Percentiles rank a stretch among this genome's conserved stretches.
Evolutionary conservation across 148 eudicot species (phyloP).

Genomic region (Camellia sinensis): DNA sequence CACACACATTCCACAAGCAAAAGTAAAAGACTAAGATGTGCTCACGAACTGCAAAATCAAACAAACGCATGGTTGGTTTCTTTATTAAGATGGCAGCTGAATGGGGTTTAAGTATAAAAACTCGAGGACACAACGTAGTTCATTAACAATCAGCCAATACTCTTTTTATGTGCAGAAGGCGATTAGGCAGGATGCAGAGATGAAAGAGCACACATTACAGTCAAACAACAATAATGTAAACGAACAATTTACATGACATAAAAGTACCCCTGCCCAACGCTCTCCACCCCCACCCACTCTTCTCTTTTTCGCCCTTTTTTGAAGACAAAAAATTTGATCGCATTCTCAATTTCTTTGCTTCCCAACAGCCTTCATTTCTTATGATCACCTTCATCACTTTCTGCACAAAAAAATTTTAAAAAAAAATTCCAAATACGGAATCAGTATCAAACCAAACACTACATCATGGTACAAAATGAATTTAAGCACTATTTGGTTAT

Average conservation of each 20-base stretch:
- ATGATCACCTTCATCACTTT: background rate
- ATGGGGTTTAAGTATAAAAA: background rate
- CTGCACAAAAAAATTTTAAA: background rate
- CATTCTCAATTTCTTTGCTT: constrained; percentile 6
- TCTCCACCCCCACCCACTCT: background rate
- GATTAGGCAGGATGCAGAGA: background rate
- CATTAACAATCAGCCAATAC: too few species aligned
- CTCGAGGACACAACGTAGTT: background rate
- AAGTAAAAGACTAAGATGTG: background rate
- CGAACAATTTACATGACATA: background rate
- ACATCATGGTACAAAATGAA: background rate
- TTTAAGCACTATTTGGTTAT: background rate
- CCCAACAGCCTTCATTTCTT: background rate
- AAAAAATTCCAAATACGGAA: background rate
- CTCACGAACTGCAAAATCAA: background rate
- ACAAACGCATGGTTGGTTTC: background rate
- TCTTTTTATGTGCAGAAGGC: background rate
- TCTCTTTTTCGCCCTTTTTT: background rate
- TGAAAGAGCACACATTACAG: background rate
- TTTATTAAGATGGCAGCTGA: background rate
- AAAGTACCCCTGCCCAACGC: background rate
- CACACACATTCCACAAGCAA: background rate
- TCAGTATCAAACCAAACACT: background rate
- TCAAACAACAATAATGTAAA: background rate
- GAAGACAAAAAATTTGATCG: background rate